These are phyloP conservation scores for Fusarium pseudocircinatum DNA, from an alignment of 2,329 filamentous ascomycete species.

Conservation along the genomic window DNA sequence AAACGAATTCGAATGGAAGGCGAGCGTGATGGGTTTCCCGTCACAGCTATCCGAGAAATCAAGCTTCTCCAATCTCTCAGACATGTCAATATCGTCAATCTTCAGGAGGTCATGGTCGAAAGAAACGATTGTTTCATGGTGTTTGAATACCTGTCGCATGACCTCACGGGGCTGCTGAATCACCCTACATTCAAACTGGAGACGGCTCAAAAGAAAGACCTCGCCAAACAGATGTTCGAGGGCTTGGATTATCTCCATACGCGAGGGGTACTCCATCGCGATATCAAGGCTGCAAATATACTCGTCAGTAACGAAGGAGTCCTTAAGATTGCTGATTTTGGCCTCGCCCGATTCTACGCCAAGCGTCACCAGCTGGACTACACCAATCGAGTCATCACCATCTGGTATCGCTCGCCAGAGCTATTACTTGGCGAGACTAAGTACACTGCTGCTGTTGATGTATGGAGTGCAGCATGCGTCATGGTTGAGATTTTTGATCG, in stretches of 20 bases:
- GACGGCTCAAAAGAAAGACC: slow-evolving; percentile 87
- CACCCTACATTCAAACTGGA: slow-evolving; percentile 92
- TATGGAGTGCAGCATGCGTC: slow-evolving; percentile 98
- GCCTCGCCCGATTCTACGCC: slow-evolving; percentile 93
- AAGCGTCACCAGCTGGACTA: slow-evolving; percentile 94
- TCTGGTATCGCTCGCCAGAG: slow-evolving; percentile 86
- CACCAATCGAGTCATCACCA: slow-evolving; percentile 98
- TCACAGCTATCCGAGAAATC: slow-evolving; percentile 91
- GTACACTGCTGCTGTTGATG: slow-evolving; percentile 89
- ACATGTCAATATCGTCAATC: slow-evolving; percentile 82
- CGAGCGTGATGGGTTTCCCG: slow-evolving; percentile 88
- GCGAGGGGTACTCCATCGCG: slow-evolving; percentile 92
- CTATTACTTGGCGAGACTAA: slow-evolving; percentile 90
- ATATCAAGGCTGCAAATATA: slow-evolving; percentile 99
- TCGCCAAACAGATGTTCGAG: slow-evolving; percentile 92
- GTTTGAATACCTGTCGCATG: slow-evolving; percentile 97
- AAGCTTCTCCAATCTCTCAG: slow-evolving; percentile 88
- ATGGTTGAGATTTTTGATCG: slow-evolving; percentile 96
- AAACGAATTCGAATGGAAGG: slow-evolving; percentile 96
- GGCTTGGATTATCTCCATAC: slow-evolving; percentile 93
- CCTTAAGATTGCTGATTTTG: slow-evolving; percentile 95
- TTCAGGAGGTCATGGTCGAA: slow-evolving; percentile 97
- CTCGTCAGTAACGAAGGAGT: slow-evolving; percentile 89
- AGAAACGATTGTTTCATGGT: slow-evolving; percentile 99
- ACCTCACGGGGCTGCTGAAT: slow-evolving; percentile 93